Conservation (phyloP, 345 rosid species). For the Durio zibethinus region DNA sequence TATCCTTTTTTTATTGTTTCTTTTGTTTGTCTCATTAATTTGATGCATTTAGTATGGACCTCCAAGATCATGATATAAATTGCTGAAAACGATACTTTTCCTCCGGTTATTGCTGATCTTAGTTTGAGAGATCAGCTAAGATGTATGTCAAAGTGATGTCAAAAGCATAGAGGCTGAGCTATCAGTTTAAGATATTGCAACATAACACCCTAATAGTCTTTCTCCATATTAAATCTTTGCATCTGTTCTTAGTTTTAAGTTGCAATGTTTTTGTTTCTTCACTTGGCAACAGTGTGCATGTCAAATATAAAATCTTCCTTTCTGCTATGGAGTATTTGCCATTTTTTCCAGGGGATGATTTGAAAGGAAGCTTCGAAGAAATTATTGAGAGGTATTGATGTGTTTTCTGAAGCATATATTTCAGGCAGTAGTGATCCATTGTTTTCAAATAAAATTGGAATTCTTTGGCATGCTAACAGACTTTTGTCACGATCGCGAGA, state of each 20-base stretch:
- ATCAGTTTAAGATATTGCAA: neutral
- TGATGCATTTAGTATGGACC: neutral
- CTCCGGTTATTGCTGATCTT: neutral
- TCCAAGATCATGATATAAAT: neutral
- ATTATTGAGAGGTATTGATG: conserved; percentile 76
- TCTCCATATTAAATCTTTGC: neutral
- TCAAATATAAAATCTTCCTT: conserved; percentile 83
- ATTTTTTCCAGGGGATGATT: conserved; percentile 64
- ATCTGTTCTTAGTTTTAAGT: neutral
- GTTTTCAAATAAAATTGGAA: neutral
- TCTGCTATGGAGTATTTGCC: conserved; percentile 90
- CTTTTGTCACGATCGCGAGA: conserved; percentile 87
- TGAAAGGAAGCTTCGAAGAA: conserved; percentile 91
- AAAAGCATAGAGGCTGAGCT: conserved; percentile 7
- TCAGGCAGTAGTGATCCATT: conserved; percentile 18
- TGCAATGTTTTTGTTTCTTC: conserved; percentile 1
- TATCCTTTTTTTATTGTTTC: neutral
- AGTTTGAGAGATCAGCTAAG: neutral
- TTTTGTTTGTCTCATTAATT: neutral
- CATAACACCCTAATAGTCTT: neutral
- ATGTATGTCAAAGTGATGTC: conserved; percentile 3
- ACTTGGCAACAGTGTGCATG: conserved; percentile 60
- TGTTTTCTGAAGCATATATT: conserved; percentile 16
- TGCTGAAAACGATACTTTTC: neutral
- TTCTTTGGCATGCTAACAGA: conserved; percentile 40